A percentile compares a stretch with the other conserved stretches of the same genome.
These are phyloP conservation scores for Nigrospora oryzae DNA, from an alignment of 2,329 filamentous ascomycete species.

Conservation along the genomic window DNA sequence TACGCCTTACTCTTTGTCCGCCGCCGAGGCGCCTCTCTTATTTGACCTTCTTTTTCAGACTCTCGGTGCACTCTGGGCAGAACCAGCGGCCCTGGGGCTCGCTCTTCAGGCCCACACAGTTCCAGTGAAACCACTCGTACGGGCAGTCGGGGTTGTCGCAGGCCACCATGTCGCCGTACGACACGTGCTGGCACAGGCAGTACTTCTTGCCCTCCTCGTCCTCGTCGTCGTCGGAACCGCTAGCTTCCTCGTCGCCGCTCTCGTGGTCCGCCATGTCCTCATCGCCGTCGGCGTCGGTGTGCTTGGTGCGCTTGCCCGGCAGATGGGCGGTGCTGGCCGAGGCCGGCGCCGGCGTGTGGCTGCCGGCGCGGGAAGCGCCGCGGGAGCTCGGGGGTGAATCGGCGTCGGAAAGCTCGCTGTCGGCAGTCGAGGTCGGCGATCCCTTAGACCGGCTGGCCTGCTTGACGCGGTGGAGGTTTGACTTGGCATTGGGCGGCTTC, in stretches of 20 bases:
- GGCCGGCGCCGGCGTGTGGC: constrained; percentile 19
- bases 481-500: constrained; percentile 35
- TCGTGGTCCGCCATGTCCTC: constrained; percentile 25
- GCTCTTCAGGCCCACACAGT: constrained; percentile 59
- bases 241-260: constrained; percentile 40
- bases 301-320: constrained; percentile 4
- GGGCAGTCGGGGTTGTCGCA: constrained; percentile 78
- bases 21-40: background rate
- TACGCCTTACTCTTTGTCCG: too few species aligned
- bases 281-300: constrained; percentile 14
- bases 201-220: constrained; percentile 74
- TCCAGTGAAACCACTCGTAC: constrained; percentile 86
- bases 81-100: constrained; percentile 62
- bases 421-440: constrained; percentile 54
- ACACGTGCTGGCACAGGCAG: constrained; percentile 75
- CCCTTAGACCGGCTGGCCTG: constrained; percentile 44
- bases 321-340: constrained; percentile 4
- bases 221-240: constrained; percentile 54
- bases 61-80: constrained; percentile 53
- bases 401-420: constrained; percentile 58
- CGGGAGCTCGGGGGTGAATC: constrained; percentile 45
- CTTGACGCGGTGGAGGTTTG: constrained; percentile 55
- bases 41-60: constrained; percentile 35
- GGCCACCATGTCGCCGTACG: constrained; percentile 82
- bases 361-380: constrained; percentile 29